Conservation (phyloP, 2,329 filamentous ascomycete species). For the Exophiala dermatitidis region DNA sequence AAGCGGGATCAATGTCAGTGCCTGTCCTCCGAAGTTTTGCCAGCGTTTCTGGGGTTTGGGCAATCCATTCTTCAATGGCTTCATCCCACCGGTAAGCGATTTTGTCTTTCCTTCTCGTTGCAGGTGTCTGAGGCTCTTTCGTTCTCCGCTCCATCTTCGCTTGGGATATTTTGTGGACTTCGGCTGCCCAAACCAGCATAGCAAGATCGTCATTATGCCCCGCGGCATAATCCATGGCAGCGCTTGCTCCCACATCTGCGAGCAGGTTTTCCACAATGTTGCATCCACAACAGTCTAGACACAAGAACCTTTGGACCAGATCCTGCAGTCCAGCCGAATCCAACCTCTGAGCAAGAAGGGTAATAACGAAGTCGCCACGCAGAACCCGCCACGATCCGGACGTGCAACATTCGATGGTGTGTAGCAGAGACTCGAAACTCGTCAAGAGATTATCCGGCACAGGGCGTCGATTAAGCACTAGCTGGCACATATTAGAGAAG, state of each 20-base stretch:
- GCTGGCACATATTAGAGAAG: slow-evolving; percentile 2
- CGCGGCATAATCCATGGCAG: slow-evolving; percentile 38
- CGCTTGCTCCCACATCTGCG: slow-evolving; percentile 25
- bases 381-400: background rate
- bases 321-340: background rate
- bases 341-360: background rate
- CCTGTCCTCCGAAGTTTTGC: background rate
- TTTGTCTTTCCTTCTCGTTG: slow-evolving; percentile 12
- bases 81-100: slow-evolving; percentile 48
- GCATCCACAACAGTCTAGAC: background rate
- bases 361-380: background rate
- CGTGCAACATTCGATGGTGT: background rate
- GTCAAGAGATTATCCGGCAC: background rate
- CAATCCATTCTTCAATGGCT: slow-evolving; percentile 52
- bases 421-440: slow-evolving; percentile 5
- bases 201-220: slow-evolving; percentile 33
- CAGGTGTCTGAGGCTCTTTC: slow-evolving; percentile 16
- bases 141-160: background rate
- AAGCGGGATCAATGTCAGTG: background rate
- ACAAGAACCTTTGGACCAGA: background rate
- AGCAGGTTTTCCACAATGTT: slow-evolving; percentile 1
- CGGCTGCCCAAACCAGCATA: slow-evolving; percentile 34
- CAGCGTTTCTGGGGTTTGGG: slow-evolving; percentile 37
- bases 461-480: background rate
- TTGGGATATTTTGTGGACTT: slow-evolving; percentile 29